phyloP scores from a whole-genome alignment of 225 moss, liverwort and hornwort species.

The Antitrichia curtipendula region DNA sequence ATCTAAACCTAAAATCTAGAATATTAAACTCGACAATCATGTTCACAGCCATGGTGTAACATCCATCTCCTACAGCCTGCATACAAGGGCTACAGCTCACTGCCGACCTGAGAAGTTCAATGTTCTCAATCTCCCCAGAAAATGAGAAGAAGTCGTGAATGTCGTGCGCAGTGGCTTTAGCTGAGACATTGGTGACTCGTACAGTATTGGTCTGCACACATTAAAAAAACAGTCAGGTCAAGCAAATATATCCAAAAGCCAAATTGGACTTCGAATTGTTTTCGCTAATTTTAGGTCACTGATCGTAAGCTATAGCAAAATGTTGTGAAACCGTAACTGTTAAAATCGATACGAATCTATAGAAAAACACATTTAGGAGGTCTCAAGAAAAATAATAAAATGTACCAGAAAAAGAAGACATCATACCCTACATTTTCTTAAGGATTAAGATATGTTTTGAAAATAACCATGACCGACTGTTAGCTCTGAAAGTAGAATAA shows the following conservation, averaged over 20 bases:
- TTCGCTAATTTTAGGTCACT: neutral
- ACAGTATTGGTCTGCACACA: conserved; percentile 60
- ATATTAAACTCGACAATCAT: neutral
- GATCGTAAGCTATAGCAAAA: neutral
- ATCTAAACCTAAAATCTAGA: neutral
- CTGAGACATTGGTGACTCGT: conserved; percentile 72
- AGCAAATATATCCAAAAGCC: neutral
- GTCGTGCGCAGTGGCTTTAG: conserved; percentile 77
- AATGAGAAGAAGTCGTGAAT: conserved; percentile 97
- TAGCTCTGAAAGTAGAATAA: neutral
- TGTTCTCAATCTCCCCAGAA: conserved; percentile 89
- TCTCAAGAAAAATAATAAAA: neutral
- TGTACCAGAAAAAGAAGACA: no score
- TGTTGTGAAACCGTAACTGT: neutral
- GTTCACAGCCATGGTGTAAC: neutral
- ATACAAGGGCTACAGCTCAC: neutral
- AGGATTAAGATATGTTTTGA: neutral
- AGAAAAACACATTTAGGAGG: neutral
- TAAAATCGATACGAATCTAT: neutral
- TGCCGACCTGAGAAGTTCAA: conserved; percentile 72
- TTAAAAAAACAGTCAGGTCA: neutral
- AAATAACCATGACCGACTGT: neutral
- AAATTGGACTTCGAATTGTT: neutral
- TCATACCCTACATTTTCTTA: neutral
- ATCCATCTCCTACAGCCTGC: neutral